A percentile compares a stretch with the other conserved stretches of the same genome.
Conservation (phyloP, 352 stramenopile species). For the Halophytophthora batemanensis region DNA sequence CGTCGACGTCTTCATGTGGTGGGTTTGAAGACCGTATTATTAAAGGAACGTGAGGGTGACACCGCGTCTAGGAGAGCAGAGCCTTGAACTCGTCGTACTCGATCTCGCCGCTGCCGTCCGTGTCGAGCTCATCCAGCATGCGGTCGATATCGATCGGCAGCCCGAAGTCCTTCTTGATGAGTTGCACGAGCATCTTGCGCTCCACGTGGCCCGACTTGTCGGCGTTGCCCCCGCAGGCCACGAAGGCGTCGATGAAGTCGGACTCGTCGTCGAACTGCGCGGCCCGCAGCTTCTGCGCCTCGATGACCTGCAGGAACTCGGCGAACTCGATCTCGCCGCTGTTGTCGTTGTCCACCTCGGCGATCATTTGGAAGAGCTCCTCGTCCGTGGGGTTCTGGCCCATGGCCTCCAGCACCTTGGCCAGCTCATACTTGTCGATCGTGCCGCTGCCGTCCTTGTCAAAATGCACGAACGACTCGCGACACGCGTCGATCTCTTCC, state of each 20-base stretch:
- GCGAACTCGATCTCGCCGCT: conserved; percentile 96
- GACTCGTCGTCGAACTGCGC: conserved; percentile 95
- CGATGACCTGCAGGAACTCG: conserved; percentile 97
- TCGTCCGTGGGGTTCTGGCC: conserved; percentile 96
- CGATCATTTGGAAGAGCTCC: conserved; percentile 97
- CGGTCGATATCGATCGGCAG: conserved; percentile 96
- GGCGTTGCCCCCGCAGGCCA: conserved; percentile 90
- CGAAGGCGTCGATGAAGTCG: conserved; percentile 97
- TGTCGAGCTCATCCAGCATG: conserved; percentile 95
- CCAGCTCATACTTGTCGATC: conserved; percentile 94
- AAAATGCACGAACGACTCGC: conserved; percentile 96
- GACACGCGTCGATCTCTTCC: conserved; percentile 95
- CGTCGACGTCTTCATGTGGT: too few species aligned
- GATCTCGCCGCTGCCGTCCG: conserved; percentile 92
- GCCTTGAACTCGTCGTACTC: conserved; percentile 96
- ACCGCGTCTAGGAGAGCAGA: conserved; percentile 65
- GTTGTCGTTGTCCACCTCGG: conserved; percentile 92
- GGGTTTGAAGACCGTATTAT: conserved; percentile 1
- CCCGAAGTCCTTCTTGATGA: conserved; percentile 96
- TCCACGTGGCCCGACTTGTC: conserved; percentile 94
- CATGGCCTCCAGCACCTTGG: conserved; percentile 96
- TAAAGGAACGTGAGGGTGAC: too few species aligned
- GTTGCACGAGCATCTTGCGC: conserved; percentile 84
- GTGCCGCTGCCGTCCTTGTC: conserved; percentile 95
- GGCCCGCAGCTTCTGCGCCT: conserved; percentile 94